A percentile compares a stretch with the other conserved stretches of the same genome.
Evolutionary conservation across 768 basidiomycete genomes (phyloP).

Genomic region (Nidularia sp.): DNA sequence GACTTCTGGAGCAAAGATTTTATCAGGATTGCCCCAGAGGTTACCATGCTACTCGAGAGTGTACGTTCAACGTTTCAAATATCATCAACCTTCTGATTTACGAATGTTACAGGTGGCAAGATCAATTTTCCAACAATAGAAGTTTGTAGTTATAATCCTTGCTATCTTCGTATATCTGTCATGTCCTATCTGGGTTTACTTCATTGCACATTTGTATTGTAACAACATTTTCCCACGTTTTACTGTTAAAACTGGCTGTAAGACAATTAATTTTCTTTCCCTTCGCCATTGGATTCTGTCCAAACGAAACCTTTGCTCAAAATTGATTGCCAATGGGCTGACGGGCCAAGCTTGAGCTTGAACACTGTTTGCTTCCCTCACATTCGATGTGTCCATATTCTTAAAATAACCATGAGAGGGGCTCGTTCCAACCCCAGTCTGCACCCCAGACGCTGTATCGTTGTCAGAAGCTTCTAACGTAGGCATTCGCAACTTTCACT

Average conservation of each 20-base stretch:
- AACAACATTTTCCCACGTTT: conserved; percentile 58
- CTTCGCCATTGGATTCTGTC: no score
- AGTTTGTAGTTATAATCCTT: conserved; percentile 57
- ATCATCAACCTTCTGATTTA: conserved; percentile 3
- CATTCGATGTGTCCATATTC: not conserved
- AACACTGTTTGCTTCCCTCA: no score
- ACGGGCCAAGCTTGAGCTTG: not conserved
- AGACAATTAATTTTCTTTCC: not conserved
- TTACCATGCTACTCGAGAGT: conserved; percentile 79
- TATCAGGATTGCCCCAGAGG: conserved; percentile 80
- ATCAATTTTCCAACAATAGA: conserved; percentile 78
- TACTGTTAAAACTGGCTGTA: conserved; percentile 43
- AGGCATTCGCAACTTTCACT: conserved; percentile 21
- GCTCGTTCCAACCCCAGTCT: conserved; percentile 41
- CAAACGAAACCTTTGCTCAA: no score
- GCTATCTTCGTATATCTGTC: conserved; percentile 65
- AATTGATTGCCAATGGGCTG: not conserved
- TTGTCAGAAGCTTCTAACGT: conserved; percentile 23
- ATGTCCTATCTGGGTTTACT: conserved; percentile 65
- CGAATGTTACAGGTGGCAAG: conserved; percentile 55
- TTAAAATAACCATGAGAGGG: conserved; percentile 45
- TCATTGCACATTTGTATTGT: conserved; percentile 83
- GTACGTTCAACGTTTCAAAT: conserved; percentile 39
- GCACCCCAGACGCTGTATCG: conserved; percentile 23
- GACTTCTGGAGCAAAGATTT: conserved; percentile 91